Base-by-base conservation (phyloP, 192 early-diverging fungal species). In the Umbelopsis isabellina region DNA sequence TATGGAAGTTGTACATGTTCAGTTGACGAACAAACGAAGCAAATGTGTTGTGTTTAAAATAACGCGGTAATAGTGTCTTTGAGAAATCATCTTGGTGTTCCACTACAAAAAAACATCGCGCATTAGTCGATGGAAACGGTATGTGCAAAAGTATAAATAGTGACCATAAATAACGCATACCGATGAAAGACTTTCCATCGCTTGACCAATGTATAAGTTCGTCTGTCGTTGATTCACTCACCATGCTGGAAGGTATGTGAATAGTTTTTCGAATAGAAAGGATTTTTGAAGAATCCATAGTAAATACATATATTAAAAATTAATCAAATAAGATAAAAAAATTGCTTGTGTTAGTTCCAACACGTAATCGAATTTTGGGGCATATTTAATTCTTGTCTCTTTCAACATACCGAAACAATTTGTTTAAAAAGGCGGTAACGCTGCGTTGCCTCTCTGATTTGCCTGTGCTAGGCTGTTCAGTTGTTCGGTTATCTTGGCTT, bases 1-100 rank as follows among this genome's bases (percentile, higher is more conserved):
- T 98, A 82, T 95, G 95, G 71, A 98, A 98, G 13, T 94, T 96
- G 73, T 98, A 95, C 90, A 95, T 89, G 79, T 95, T 95, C 16
- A 95, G 86, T 75, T 95, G 94, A 21, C 93, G 88, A 3, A 95
- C 93, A 85, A 95, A 95, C 44, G 86, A 89, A 23, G 91, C 84
- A 72, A 94, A 94, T 66, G 94, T 95, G 80, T 87, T 90, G 84
- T 95, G 94, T 79, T 95, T 95, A 78, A 95, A 95, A 71, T 90
- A 91, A 22, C 80, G 83, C n/a, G 94, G 93, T 30, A 95, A 80
- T 37, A 95, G 88, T 48, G 88, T 82, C 47, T 89, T 87, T 8
- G 91, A 87, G 83, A 95, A 93, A 33, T 91, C 92, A 25, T 91
- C 89, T 46, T 88, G 90, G 30, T 74, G 77, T 46, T 79, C 58